phyloP scores from a whole-genome alignment of 2,329 filamentous ascomycete genomes.

The Aspergillus udagawae region DNA sequence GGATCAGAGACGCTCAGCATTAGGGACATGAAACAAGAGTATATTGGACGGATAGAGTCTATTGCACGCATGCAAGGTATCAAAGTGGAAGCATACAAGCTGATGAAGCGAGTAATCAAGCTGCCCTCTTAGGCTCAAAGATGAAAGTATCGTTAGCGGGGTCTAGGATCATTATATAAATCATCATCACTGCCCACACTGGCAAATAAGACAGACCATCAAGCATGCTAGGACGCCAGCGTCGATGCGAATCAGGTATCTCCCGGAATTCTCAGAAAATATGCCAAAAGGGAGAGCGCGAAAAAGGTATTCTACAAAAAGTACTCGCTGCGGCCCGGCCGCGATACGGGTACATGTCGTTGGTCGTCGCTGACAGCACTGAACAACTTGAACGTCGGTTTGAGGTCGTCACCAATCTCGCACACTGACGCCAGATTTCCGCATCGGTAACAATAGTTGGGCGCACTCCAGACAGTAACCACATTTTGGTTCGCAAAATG shows the following conservation, averaged over 20 bases:
- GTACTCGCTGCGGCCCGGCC: conserved; percentile 47
- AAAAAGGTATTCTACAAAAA: conserved; percentile 38
- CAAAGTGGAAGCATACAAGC: not conserved
- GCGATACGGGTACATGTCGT: conserved; percentile 41
- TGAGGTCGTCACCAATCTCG: conserved; percentile 78
- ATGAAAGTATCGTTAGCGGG: conserved; percentile 27
- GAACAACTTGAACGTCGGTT: conserved; percentile 73
- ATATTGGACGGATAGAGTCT: not conserved
- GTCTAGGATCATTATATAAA: conserved; percentile 36
- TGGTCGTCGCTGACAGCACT: conserved; percentile 45
- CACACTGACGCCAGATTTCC: conserved; percentile 89
- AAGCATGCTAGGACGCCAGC: conserved; percentile 30
- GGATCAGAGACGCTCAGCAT: not conserved
- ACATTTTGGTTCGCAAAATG: conserved; percentile 94
- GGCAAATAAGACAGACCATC: conserved; percentile 11
- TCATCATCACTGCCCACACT: conserved; percentile 18
- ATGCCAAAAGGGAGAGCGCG: conserved; percentile 6
- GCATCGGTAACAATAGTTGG: conserved; percentile 96
- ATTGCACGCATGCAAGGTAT: not conserved
- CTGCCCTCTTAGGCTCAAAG: not conserved
- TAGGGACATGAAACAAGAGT: not conserved
- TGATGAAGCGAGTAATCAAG: not conserved
- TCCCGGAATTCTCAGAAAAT: conserved; percentile 11
- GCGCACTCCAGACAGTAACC: conserved; percentile 73
- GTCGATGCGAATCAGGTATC: conserved; percentile 24